Evolutionary conservation across 2,329 filamentous ascomycete species (phyloP).

Genomic region (Myrmaecium sp.): DNA sequence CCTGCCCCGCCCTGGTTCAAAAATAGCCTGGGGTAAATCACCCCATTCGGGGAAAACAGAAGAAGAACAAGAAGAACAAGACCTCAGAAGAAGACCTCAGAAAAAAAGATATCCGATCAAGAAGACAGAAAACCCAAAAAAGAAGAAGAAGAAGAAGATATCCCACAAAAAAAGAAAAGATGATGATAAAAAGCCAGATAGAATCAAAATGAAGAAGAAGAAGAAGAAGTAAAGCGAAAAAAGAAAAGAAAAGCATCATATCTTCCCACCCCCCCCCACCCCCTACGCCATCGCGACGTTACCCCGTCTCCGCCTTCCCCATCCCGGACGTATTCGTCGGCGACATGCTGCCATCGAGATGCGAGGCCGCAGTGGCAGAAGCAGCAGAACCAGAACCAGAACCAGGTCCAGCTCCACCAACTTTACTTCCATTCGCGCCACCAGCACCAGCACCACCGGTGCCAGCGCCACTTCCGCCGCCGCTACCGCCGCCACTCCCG

Average conservation of each 20-base stretch:
- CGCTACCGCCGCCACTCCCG: conserved; percentile 18
- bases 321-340: conserved; percentile 4
- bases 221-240: background rate
- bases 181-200: background rate
- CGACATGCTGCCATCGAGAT: conserved; percentile 4
- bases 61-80: too few relatives aligned
- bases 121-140: background rate
- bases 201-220: background rate
- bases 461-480: too few relatives aligned
- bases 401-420: too few relatives aligned
- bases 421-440: too few relatives aligned
- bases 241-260: background rate
- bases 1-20: too few relatives aligned
- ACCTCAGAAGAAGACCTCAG: too few relatives aligned
- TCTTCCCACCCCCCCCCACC: background rate
- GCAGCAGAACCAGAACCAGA: too few relatives aligned
- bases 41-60: too few relatives aligned
- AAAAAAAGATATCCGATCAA: too few relatives aligned
- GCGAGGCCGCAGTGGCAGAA: too few relatives aligned
- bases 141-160: background rate
- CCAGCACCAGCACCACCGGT: too few relatives aligned
- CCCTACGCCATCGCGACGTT: conserved; percentile 4
- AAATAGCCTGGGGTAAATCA: too few relatives aligned
- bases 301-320: conserved; percentile 3
- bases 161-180: background rate